Evolutionary conservation across 768 basidiomycete species (phyloP).

Genomic region (Udeniomyces megalosporus): DNA sequence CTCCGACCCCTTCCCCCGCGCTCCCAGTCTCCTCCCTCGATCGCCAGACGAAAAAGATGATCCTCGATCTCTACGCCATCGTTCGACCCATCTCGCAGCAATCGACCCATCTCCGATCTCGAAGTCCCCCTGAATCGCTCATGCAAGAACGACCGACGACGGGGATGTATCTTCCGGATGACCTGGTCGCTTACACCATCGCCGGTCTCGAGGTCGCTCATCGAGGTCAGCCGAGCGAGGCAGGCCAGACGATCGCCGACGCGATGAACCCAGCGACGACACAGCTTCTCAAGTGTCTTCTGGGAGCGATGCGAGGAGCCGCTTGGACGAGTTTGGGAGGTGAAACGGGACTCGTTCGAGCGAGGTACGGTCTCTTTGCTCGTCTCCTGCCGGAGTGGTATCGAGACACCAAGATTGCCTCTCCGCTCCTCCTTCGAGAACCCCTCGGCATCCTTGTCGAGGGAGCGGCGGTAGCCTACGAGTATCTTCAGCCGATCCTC

Average conservation of each 20-base stretch:
- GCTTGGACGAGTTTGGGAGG: conserved; percentile 6
- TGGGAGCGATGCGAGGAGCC: conserved; percentile 42
- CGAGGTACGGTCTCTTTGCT: conserved; percentile 44
- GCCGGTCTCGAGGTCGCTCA: conserved; percentile 62
- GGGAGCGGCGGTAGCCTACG: conserved; percentile 73
- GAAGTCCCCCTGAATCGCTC: conserved; percentile 34
- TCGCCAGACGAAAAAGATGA: conserved; percentile 46
- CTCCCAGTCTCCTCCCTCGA: conserved; percentile 11
- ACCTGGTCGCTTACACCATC: conserved; percentile 77
- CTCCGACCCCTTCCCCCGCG: background rate
- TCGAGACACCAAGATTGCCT: conserved; percentile 63
- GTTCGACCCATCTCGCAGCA: conserved; percentile 69
- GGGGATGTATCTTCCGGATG: conserved; percentile 81
- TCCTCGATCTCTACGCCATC: conserved; percentile 68
- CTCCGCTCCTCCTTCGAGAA: conserved; percentile 72
- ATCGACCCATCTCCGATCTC: conserved; percentile 61
- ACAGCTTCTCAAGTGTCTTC: conserved; percentile 58
- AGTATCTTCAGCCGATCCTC: conserved; percentile 76
- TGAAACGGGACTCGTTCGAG: background rate
- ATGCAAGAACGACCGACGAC: conserved; percentile 39
- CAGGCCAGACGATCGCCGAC: conserved; percentile 46
- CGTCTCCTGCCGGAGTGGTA: conserved; percentile 84
- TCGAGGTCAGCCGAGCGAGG: conserved; percentile 42
- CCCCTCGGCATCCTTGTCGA: conserved; percentile 82
- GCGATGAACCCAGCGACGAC: conserved; percentile 59